Percentiles rank a stretch among this genome's conserved stretches.
These are phyloP conservation scores for Fistulifera pelliculosa DNA, from an alignment of 108 stramenopile species.

Conservation along the genomic window DNA sequence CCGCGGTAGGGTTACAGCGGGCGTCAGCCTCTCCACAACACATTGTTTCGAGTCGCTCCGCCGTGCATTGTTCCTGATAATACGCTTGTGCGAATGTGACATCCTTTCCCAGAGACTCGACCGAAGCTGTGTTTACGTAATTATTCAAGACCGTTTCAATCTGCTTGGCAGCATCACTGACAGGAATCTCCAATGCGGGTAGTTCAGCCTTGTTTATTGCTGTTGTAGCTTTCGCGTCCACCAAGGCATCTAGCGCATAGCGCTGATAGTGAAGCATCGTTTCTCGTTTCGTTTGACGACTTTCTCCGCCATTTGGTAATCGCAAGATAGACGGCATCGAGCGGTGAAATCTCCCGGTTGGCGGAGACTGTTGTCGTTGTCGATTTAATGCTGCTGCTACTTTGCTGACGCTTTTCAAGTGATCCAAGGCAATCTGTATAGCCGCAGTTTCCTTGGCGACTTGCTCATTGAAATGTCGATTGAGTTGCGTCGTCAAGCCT, in stretches of 20 bases:
- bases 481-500: constrained; percentile 45
- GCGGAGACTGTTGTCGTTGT: constrained; percentile 20
- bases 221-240: too few species aligned
- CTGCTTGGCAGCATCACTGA: not conserved
- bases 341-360: constrained; percentile 23
- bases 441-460: constrained; percentile 33
- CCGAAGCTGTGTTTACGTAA: not conserved
- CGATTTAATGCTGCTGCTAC: constrained; percentile 14
- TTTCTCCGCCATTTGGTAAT: constrained; percentile 32
- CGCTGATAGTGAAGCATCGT: constrained; percentile 43
- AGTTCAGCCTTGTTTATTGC: too few species aligned
- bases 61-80: too few species aligned
- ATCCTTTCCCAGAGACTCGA: not conserved
- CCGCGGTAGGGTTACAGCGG: too few species aligned
- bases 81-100: not conserved
- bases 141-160: not conserved
- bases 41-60: too few species aligned
- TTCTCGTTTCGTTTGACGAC: constrained; percentile 42
- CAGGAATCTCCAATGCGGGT: not conserved
- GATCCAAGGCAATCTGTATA: constrained; percentile 40
- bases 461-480: constrained; percentile 51
- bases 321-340: constrained; percentile 27
- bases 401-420: constrained; percentile 25
- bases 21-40: too few species aligned
- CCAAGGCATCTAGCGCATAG: constrained; percentile 43